phyloP scores from a whole-genome alignment of 306 rosid genomes.

The Ziziphus jujuba region DNA sequence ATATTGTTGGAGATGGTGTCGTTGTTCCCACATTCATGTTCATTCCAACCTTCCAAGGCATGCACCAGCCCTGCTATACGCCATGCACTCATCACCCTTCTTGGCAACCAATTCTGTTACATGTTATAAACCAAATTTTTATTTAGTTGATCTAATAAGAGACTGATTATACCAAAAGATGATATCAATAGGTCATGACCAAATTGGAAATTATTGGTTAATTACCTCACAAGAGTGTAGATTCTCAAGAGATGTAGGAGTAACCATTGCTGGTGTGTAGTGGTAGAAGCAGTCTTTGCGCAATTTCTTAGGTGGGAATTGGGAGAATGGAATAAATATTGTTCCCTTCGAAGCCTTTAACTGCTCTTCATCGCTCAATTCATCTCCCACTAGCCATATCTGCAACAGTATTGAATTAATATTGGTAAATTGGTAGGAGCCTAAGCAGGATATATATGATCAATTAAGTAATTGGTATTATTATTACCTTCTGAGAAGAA shows the following conservation, averaged over 20 bases:
- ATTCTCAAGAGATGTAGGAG: conserved; percentile 53
- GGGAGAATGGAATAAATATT: conserved; percentile 66
- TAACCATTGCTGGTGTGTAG: conserved; percentile 68
- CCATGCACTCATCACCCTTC: conserved; percentile 84
- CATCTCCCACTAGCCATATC: conserved; percentile 81
- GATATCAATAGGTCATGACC: too few species aligned
- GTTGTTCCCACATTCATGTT: conserved; percentile 69
- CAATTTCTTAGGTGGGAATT: conserved; percentile 59
- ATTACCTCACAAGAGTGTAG: conserved; percentile 81
- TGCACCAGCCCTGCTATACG: conserved; percentile 73
- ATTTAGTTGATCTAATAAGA: background rate
- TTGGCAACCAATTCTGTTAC: conserved; percentile 59
- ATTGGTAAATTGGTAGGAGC: too few species aligned
- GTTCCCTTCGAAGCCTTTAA: conserved; percentile 68
- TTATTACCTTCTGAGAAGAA: conserved; percentile 38
- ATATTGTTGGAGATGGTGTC: conserved; percentile 35
- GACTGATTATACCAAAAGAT: too few species aligned
- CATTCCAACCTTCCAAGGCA: conserved; percentile 67
- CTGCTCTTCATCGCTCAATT: conserved; percentile 50
- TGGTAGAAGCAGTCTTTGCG: conserved; percentile 71
- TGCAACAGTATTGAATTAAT: background rate
- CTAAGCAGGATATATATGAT: too few species aligned
- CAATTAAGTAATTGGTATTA: background rate
- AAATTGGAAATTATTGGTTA: too few species aligned
- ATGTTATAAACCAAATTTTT: too few species aligned